These are phyloP conservation scores for Linnemannia zychae DNA, from an alignment of 192 early-diverging fungal species.

Conservation along the genomic window DNA sequence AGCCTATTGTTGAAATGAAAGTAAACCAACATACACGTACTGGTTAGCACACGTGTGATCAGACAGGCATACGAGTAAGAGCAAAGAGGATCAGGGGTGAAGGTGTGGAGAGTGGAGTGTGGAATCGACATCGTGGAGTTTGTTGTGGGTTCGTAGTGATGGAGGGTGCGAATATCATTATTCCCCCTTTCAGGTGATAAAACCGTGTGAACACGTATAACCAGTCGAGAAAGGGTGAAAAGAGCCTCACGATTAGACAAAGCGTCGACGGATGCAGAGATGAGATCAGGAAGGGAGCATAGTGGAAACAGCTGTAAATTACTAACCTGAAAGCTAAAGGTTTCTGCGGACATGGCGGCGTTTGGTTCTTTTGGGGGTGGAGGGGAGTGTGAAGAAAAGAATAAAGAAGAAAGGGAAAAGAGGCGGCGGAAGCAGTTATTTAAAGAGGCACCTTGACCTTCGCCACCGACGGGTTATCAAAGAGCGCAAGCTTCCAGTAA, in stretches of 20 bases:
- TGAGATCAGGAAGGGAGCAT: not conserved
- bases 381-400: constrained; percentile 17
- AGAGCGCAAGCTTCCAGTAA: constrained; percentile 3
- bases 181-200: not conserved
- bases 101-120: not conserved
- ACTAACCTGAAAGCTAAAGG: constrained; percentile 49
- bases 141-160: not conserved
- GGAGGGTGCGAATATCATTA: not conserved
- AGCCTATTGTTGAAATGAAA: constrained; percentile 70
- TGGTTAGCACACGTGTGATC: not conserved
- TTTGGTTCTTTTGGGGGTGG: constrained; percentile 15
- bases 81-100: not conserved
- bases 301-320: not conserved
- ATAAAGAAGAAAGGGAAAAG: constrained; percentile 22
- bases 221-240: not conserved
- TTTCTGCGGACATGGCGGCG: constrained; percentile 40
- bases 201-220: not conserved
- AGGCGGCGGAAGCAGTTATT: not conserved
- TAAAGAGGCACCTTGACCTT: not conserved
- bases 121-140: not conserved
- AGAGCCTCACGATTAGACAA: not conserved
- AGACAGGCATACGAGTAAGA: not conserved
- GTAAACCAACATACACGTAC: not conserved
- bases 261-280: not conserved
- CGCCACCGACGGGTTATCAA: not conserved